Percentiles rank a stretch among this genome's conserved stretches.
phyloP scores from a whole-genome alignment of 495 filamentous ascomycete genomes.

The Annulohypoxylon stygium region DNA sequence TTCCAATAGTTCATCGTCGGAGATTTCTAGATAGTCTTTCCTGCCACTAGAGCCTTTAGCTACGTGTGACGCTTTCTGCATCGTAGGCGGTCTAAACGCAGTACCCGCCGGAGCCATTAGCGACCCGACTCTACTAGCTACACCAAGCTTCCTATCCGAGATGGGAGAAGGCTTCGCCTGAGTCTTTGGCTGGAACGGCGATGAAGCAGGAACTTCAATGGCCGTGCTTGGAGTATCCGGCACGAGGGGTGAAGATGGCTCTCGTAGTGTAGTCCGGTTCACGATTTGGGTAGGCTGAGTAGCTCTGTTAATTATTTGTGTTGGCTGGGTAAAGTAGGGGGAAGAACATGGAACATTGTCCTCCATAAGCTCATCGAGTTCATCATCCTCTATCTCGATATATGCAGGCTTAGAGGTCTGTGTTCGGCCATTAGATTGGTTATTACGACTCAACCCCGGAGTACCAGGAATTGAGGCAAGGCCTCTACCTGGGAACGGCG shows the following conservation, averaged over 20 bases:
- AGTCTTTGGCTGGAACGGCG: constrained; percentile 66
- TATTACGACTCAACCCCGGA: constrained; percentile 37
- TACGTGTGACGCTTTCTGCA: constrained; percentile 24
- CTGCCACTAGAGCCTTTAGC: constrained; percentile 40
- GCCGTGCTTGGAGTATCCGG: constrained; percentile 58
- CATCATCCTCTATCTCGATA: constrained; percentile 49
- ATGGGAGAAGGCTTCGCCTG: constrained; percentile 35
- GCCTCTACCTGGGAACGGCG: constrained; percentile 22
- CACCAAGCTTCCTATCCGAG: constrained; percentile 34
- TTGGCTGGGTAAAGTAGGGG: constrained; percentile 61
- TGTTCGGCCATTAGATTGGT: constrained; percentile 18
- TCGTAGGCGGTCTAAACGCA: constrained; percentile 69
- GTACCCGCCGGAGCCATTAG: constrained; percentile 85
- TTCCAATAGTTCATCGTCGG: constrained; percentile 59
- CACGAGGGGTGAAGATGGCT: constrained; percentile 51
- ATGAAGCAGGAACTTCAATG: constrained; percentile 88
- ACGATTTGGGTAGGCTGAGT: constrained; percentile 57
- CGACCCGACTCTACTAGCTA: constrained; percentile 62
- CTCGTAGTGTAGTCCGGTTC: constrained; percentile 37
- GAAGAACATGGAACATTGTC: constrained; percentile 52
- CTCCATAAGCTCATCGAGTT: constrained; percentile 50
- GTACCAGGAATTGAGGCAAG: constrained; percentile 36
- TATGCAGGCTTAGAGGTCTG: constrained; percentile 28
- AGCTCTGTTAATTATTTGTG: constrained; percentile 46
- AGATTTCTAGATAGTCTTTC: constrained; percentile 55